A percentile compares a stretch with the other conserved stretches of the same genome.
These are phyloP conservation scores for Saitozyma podzolica DNA, from an alignment of 768 basidiomycete species.

Conservation along the genomic window DNA sequence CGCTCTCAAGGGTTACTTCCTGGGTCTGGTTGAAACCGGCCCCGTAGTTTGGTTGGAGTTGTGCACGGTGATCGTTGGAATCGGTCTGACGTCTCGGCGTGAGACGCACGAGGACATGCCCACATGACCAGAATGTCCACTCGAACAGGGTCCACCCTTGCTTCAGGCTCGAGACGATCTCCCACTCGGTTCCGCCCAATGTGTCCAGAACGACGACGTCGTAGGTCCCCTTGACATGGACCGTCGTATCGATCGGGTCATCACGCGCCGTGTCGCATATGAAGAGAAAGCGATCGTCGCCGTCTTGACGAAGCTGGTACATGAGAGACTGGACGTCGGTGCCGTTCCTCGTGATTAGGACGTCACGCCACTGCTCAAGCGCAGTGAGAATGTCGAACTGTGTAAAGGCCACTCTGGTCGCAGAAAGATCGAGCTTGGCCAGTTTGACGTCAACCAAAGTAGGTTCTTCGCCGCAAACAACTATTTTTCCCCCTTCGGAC, in stretches of 20 bases:
- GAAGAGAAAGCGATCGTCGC: constrained; percentile 27
- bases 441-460: constrained; percentile 24
- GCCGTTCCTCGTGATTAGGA: constrained; percentile 23
- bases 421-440: constrained; percentile 3
- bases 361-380: constrained; percentile 19
- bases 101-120: constrained; percentile 15
- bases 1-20: constrained; percentile 16
- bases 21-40: too few relatives aligned
- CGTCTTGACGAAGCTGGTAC: constrained; percentile 36
- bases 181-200: constrained; percentile 15
- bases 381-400: constrained; percentile 22
- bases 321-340: constrained; percentile 22
- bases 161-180: constrained; percentile 24
- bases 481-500: constrained; percentile 25
- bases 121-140: constrained; percentile 30
- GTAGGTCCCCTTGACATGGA: constrained; percentile 20
- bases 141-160: constrained; percentile 21
- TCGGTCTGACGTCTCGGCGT: too few relatives aligned
- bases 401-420: constrained; percentile 10
- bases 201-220: constrained; percentile 23
- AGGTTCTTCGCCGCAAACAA: constrained; percentile 27
- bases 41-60: background rate
- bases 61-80: too few relatives aligned
- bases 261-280: constrained; percentile 34
- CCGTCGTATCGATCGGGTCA: constrained; percentile 15